A percentile compares a stretch with the other conserved stretches of the same genome.
These are phyloP conservation scores for Phellopilus nigrolimitatus DNA, from an alignment of 1,284 basidiomycete genomes.

Conservation along the genomic window DNA sequence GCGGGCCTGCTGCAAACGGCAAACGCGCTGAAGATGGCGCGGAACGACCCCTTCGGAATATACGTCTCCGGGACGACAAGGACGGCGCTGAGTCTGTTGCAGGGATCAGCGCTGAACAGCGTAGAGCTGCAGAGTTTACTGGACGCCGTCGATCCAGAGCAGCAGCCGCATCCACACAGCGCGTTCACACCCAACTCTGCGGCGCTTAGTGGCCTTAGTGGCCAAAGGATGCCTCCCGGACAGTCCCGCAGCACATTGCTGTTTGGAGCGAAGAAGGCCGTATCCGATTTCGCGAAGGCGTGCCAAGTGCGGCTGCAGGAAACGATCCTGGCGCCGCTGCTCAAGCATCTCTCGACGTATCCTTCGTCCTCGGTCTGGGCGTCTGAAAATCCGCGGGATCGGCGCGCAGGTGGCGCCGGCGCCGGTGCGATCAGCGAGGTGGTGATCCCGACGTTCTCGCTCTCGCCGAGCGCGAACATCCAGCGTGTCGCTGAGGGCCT, in stretches of 20 bases:
- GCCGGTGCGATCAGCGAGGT: constrained; percentile 52
- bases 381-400: constrained; percentile 41
- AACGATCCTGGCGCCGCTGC: constrained; percentile 83
- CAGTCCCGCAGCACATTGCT: constrained; percentile 43
- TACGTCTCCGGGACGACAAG: constrained; percentile 57
- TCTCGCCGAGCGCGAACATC: constrained; percentile 85
- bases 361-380: constrained; percentile 68
- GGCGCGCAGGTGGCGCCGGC: constrained; percentile 31
- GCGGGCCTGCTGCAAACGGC: constrained; percentile 55
- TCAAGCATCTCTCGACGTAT: constrained; percentile 71
- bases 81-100: constrained; percentile 69
- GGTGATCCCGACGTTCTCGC: constrained; percentile 87
- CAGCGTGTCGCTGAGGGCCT: constrained; percentile 89
- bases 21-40: constrained; percentile 49
- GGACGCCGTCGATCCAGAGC: constrained; percentile 44
- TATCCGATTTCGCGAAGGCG: constrained; percentile 64
- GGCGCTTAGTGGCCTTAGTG: constrained; percentile 26
- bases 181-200: constrained; percentile 24
- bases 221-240: constrained; percentile 26
- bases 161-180: constrained; percentile 21
- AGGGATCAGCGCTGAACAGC: constrained; percentile 80
- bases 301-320: constrained; percentile 77
- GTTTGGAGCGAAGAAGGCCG: constrained; percentile 48
- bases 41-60: constrained; percentile 49
- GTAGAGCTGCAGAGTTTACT: constrained; percentile 68